These are phyloP conservation scores for Pyracantha coccinea DNA, from an alignment of 331 rosid species.

Conservation along the genomic window DNA sequence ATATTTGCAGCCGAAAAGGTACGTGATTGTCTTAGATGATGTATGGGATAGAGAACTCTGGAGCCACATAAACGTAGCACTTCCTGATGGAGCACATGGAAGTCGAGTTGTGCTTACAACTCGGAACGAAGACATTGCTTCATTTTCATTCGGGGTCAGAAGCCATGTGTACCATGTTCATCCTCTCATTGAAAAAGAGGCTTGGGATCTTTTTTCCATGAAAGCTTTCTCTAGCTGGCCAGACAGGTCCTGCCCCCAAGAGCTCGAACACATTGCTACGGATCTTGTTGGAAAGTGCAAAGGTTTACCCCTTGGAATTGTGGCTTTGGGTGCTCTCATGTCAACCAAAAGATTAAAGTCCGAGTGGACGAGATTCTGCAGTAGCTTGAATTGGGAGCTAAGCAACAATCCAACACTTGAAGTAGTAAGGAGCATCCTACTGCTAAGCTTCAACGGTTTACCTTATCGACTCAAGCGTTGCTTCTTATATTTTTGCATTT, in stretches of 20 bases:
- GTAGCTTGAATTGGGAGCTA: slow-evolving; percentile 7
- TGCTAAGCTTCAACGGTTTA: background rate
- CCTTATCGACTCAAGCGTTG: background rate
- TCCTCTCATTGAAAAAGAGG: background rate
- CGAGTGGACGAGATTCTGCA: background rate
- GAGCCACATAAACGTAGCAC: background rate
- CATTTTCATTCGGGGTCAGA: background rate
- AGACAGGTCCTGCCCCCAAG: background rate
- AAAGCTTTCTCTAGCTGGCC: slow-evolving; percentile 6
- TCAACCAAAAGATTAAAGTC: background rate
- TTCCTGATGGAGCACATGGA: background rate
- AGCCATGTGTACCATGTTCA: background rate
- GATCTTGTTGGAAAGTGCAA: slow-evolving; percentile 8
- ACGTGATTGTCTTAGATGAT: slow-evolving; percentile 5
- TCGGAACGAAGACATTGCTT: background rate
- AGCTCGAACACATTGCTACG: background rate
- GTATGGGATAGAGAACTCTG: slow-evolving; percentile 5
- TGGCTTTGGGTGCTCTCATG: slow-evolving; percentile 7
- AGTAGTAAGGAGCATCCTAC: background rate
- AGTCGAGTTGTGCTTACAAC: slow-evolving; percentile 10
- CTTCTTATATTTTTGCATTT: slow-evolving; percentile 1
- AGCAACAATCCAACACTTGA: background rate
- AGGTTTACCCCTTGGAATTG: slow-evolving; percentile 19
- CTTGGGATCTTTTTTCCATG: slow-evolving; percentile 3
- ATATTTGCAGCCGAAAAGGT: background rate